Base-by-base conservation (phyloP, 2,329 filamentous ascomycete species). In the Davidsoniella australis region DNA sequence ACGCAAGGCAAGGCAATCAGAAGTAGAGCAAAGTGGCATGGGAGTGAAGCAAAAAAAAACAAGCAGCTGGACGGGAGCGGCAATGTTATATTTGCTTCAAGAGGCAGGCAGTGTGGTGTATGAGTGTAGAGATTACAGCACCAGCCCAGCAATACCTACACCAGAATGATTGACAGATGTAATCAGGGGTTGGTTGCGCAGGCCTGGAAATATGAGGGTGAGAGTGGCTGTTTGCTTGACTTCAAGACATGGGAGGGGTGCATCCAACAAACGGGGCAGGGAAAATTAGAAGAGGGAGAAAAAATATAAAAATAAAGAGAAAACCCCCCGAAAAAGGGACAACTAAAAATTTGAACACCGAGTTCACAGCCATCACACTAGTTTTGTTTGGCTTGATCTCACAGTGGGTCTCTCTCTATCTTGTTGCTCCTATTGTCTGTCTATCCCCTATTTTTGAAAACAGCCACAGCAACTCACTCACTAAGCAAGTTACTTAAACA, bases 41-140 rank as follows among this genome's bases (percentile, higher is more conserved):
- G 45, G 45, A 47, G 23, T 24, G 39, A 38, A 24, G 45, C 37
- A 40, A 24, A 7, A 18, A 18, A 41, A 24, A 40, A 20, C 36
- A 39, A 38, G 33, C 45, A 47, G 33, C 18, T 40, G 45, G 29
- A 47, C 24, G 45, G 45, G 45, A 40, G 45, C 36, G 26, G 36
- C 45, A 47, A 16, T 40, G 45, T 47, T 47, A 47, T 47, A 47
- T 47, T 47, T 26, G 18, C 45, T 48, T 43, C 33, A 51, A 49
- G 47, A 46, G 45, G 40, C 29, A 24, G 18, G 38, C 36, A 37
- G 20, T 12, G 18, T 33, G 29, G 18, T 33, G 29, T 33, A 33
- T 33, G 29, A 33, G 29, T 33, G 29, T 33, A 33, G 8, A 33
- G 29, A 33, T 33, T 33, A 12, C 29, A 33, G 29, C 29, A 33